These are phyloP conservation scores for Clitoria ternatea DNA, from an alignment of 306 rosid species.

Conservation along the genomic window DNA sequence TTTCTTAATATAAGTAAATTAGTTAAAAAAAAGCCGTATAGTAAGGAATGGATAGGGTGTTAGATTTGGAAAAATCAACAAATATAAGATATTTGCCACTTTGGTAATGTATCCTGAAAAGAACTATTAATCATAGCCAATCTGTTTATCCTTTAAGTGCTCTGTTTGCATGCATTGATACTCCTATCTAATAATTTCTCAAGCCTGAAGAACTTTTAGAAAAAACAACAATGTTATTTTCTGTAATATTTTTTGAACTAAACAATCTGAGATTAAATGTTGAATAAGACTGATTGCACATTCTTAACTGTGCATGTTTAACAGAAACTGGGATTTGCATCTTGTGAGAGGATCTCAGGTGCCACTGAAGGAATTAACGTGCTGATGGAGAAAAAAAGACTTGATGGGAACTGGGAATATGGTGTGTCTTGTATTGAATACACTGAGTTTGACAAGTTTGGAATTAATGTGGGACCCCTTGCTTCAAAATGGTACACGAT, in stretches of 20 bases:
- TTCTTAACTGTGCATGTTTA: constrained; percentile 8
- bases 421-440: constrained; percentile 91
- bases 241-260: not conserved
- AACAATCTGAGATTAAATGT: constrained; percentile 10
- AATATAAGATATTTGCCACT: constrained; percentile 4
- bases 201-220: not conserved
- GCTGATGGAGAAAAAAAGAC: constrained; percentile 69
- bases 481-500: constrained; percentile 49
- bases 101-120: not conserved
- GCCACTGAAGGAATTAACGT: constrained; percentile 98
- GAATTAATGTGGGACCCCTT: constrained; percentile 53
- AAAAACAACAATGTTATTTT: not conserved
- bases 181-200: not conserved
- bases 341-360: constrained; percentile 70
- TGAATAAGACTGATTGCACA: not conserved
- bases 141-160: not conserved
- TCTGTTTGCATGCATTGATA: not conserved
- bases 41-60: too few relatives aligned
- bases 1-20: too few relatives aligned
- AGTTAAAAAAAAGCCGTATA: too few relatives aligned
- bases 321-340: constrained; percentile 96
- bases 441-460: constrained; percentile 88
- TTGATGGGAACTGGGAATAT: constrained; percentile 81
- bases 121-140: not conserved
- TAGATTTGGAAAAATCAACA: constrained; percentile 8